Evolutionary conservation across 106 monocot species (phyloP), one percentile per base, ranked within the genome.

Genomic region (Apostasia ramifera): DNA sequence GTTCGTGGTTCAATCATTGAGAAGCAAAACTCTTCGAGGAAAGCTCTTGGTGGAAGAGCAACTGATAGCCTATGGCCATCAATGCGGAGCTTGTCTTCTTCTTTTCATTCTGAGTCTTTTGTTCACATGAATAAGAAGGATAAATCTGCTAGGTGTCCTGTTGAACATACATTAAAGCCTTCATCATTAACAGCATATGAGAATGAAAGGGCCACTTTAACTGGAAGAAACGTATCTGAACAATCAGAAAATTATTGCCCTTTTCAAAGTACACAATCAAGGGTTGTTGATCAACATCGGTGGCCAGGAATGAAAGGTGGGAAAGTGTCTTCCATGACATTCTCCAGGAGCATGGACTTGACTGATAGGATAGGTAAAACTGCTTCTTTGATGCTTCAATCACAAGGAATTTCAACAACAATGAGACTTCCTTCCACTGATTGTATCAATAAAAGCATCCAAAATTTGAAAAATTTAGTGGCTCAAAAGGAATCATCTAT

Each of bases 31-130:
- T 77, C 76, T 65, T 54, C 85, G 1, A 63, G 75, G 14, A 55
- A 69, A 13, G 15, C 59, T 40, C 41, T 64, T 44, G 71, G 58
- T 61, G 71, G 60, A 6, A 57, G 81, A 49, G 74, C 73, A 45
- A 61, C 79, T 8, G 87, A 93, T 77, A 86, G 82, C 1, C 57
- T 87, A 59, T 92, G 97, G 92, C 93, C 98, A 65, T 77, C 93
- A 2, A 87, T 93, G 76, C 78, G 90, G 39, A 90, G 75, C 42
- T 67, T 93, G 2, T 85, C 93, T 66, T 59, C 90, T 49, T 85
- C 92, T 6, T 93, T 93, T 63, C 86, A 81, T 41, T 74, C 81
- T 12, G 93, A 93, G 40, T 55, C 68, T 10, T 76, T 81, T 54
- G 44, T 61, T 55, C 66, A 72, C 47, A 6, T 44, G 43, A 69